These are phyloP conservation scores for Lithospermum erythrorhizon DNA, from an alignment of 257 asterid species.

Conservation along the genomic window DNA sequence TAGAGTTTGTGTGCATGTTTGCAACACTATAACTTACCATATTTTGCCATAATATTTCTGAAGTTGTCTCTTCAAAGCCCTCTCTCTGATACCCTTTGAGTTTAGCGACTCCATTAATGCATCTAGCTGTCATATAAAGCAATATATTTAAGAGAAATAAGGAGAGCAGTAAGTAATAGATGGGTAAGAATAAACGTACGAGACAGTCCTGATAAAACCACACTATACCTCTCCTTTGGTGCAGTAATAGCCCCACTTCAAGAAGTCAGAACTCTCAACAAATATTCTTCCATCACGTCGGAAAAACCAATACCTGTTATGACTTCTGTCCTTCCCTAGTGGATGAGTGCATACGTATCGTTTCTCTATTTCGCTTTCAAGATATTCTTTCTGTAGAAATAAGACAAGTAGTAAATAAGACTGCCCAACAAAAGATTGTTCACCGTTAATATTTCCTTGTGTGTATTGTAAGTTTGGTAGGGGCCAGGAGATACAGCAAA, in stretches of 20 bases:
- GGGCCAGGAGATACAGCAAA: neutral
- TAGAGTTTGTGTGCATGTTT: too few relatives aligned
- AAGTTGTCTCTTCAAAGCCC: conserved; percentile 74
- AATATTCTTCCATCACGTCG: conserved; percentile 75
- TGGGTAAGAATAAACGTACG: neutral
- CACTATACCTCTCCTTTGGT: conserved; percentile 71
- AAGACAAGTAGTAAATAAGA: neutral
- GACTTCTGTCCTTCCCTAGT: conserved; percentile 70
- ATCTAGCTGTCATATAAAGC: conserved; percentile 48
- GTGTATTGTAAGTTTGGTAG: too few relatives aligned
- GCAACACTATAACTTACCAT: conserved; percentile 35
- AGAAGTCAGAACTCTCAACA: conserved; percentile 59
- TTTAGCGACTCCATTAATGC: conserved; percentile 75
- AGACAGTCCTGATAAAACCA: conserved; percentile 3
- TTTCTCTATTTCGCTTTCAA: conserved; percentile 87
- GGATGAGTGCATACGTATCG: conserved; percentile 59
- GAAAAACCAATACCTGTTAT: conserved; percentile 80
- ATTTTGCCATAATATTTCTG: conserved; percentile 52
- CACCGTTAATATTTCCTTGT: too few relatives aligned
- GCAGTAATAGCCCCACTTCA: conserved; percentile 76
- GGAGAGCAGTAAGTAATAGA: conserved; percentile 3
- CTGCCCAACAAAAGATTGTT: neutral
- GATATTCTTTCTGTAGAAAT: conserved; percentile 69
- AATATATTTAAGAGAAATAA: neutral
- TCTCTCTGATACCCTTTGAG: conserved; percentile 74